These are phyloP conservation scores for Grosmannia huntii DNA, from an alignment of 2,329 filamentous ascomycete genomes.

Conservation along the genomic window DNA sequence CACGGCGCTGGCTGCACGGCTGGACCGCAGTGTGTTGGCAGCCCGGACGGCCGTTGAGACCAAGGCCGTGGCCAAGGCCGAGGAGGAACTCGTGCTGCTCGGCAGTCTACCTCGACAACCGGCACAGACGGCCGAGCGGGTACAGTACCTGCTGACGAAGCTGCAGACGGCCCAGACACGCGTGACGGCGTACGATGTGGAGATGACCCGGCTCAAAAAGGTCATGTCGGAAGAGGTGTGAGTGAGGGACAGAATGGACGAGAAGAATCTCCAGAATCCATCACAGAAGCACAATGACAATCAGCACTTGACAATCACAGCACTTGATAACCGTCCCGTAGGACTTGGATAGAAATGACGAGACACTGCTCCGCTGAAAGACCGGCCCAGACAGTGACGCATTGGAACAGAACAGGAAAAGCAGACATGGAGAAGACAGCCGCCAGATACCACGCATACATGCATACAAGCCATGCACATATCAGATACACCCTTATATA, in stretches of 20 bases:
- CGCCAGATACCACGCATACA: background rate
- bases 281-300: background rate
- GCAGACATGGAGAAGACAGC: background rate
- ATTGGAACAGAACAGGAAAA: no score
- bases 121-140: conserved; percentile 49
- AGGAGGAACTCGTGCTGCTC: conserved; percentile 63
- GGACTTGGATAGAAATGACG: background rate
- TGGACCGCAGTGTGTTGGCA: conserved; percentile 58
- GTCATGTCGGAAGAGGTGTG: conserved; percentile 32
- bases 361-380: background rate
- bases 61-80: conserved; percentile 63
- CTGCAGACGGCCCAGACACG: conserved; percentile 61
- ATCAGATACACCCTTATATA: background rate
- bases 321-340: background rate
- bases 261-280: no score
- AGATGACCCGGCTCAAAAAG: conserved; percentile 62
- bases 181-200: conserved; percentile 59
- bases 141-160: conserved; percentile 63
- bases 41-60: conserved; percentile 62
- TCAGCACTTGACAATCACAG: background rate
- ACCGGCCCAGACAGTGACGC: background rate
- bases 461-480: background rate
- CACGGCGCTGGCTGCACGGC: conserved; percentile 55
- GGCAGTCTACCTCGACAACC: conserved; percentile 59
- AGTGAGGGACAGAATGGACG: no score